Percentiles rank a stretch among this genome's conserved stretches.
phyloP scores from a whole-genome alignment of 345 rosid genomes.

The Rhodamnia rubescens region DNA sequence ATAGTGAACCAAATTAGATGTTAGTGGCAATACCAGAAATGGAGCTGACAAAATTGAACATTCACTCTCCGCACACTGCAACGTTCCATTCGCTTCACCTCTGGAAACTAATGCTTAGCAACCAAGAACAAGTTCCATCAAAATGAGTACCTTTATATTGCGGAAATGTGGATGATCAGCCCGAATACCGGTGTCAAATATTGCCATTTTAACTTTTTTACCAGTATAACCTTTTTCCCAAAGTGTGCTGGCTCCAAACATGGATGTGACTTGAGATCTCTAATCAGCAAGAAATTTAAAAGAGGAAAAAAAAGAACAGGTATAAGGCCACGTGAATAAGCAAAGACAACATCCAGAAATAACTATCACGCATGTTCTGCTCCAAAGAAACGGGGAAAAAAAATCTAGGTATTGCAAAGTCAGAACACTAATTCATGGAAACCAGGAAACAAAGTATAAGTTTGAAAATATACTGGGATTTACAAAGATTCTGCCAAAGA shows the following conservation, averaged over 20 bases:
- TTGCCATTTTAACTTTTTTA: constrained; percentile 93
- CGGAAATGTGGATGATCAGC: constrained; percentile 92
- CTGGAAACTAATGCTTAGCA: neutral
- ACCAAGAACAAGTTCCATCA: neutral
- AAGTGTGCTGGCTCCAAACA: constrained; percentile 87
- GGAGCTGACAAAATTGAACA: neutral
- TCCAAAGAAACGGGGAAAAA: neutral
- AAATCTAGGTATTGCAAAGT: neutral
- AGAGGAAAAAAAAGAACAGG: neutral
- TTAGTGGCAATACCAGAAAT: constrained; percentile 4
- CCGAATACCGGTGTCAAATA: constrained; percentile 95
- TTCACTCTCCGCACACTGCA: neutral
- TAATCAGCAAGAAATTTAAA: constrained; percentile 23
- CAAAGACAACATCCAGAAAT: neutral
- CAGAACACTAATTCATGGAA: neutral
- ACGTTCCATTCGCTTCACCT: neutral
- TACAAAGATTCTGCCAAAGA: neutral
- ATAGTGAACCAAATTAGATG: constrained; percentile 21
- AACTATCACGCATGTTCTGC: neutral
- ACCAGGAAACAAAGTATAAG: neutral
- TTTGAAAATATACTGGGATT: neutral
- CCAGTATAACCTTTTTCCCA: constrained; percentile 93
- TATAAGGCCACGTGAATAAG: neutral
- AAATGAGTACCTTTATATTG: constrained; percentile 62
- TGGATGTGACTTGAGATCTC: constrained; percentile 88